Conservation (phyloP, 2,329 filamentous ascomycete species). For the Xylariomycetidae sp. region DNA sequence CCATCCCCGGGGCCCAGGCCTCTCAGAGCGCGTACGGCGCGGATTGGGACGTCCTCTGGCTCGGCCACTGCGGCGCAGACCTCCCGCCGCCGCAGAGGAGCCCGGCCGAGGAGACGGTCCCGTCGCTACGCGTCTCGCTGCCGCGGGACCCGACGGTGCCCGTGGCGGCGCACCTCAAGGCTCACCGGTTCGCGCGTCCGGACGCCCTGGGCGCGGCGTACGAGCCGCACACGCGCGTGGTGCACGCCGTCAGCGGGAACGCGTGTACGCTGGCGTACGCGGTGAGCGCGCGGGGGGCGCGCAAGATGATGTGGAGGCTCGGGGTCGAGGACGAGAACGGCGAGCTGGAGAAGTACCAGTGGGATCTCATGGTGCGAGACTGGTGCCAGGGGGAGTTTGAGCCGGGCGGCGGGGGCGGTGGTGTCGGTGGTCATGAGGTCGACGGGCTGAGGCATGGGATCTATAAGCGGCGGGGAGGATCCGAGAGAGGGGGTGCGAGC, state of each 20-base stretch:
- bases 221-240: constrained; percentile 31
- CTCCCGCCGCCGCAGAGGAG: too few relatives aligned
- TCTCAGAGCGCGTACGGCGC: constrained; percentile 13
- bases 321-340: constrained; percentile 17
- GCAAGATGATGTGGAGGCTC: constrained; percentile 30
- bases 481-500: not conserved
- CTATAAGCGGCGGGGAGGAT: too few relatives aligned
- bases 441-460: too few relatives aligned
- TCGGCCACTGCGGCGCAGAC: constrained; percentile 22
- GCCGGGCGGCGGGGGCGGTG: not conserved
- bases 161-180: constrained; percentile 19
- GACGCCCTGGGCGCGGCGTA: constrained; percentile 18
- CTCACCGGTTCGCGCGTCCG: constrained; percentile 18
- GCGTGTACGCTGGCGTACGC: constrained; percentile 34
- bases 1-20: too few relatives aligned
- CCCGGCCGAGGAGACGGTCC: not conserved
- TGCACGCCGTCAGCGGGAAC: constrained; percentile 27
- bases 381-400: constrained; percentile 18
- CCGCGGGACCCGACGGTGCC: constrained; percentile 17
- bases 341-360: constrained; percentile 14
- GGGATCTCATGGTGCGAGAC: constrained; percentile 23
- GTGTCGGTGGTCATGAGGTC: too few relatives aligned
- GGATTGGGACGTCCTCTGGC: constrained; percentile 22
- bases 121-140: constrained; percentile 12
- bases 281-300: constrained; percentile 31